Base-by-base conservation (phyloP, 164 flowering plant species). In the Stephania yunnanensis region DNA sequence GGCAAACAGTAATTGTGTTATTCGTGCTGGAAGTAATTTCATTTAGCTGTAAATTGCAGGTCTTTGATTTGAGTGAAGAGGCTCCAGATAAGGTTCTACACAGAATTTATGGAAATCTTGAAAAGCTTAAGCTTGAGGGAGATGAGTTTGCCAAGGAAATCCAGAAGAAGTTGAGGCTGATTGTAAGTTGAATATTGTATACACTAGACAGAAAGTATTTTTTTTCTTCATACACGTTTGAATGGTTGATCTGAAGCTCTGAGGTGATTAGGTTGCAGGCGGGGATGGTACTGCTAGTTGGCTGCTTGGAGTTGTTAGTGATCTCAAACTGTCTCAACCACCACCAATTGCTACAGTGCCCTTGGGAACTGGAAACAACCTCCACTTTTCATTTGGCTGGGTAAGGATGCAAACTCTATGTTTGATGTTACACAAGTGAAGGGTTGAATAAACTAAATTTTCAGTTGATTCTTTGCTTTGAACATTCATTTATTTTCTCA, bases 281-380 rank as follows among this genome's bases (percentile, higher is more conserved):
- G 99, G 99, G 50, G 99, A 95, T 88, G 99, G 99, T 17, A 95
- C 99, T n/a, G 99, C 96, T 52, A 80, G 96, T 70, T 95, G 99
- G 99, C 83, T 95, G 48, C 97, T 95, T 75, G 95, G 98, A 71
- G 99, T 95, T 53, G 88, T 95, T 81, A 81, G 82, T 66, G 99
- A 95, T 86, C 94, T 95, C 73, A 93, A 91, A 80, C 74, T 95
- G 67, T 78, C 99, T 70, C 85, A 85, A 1, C 87, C 94, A 73
- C 99, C 97, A 48, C 93, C 95, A 15, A 79, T 95, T 81, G 99
- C 99, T 15, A 93, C 95, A 2, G 89, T 95, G 63, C 99, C 99
- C 11, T 75, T 95, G 76, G 99, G 99, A 72, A 95, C 99, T 31
- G 97, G 99, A 80, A 95, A 95, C 81, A 95, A 95, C 72, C 87